Conservation (phyloP, 208 protist species). For the Wallacemonas collosoma region DNA sequence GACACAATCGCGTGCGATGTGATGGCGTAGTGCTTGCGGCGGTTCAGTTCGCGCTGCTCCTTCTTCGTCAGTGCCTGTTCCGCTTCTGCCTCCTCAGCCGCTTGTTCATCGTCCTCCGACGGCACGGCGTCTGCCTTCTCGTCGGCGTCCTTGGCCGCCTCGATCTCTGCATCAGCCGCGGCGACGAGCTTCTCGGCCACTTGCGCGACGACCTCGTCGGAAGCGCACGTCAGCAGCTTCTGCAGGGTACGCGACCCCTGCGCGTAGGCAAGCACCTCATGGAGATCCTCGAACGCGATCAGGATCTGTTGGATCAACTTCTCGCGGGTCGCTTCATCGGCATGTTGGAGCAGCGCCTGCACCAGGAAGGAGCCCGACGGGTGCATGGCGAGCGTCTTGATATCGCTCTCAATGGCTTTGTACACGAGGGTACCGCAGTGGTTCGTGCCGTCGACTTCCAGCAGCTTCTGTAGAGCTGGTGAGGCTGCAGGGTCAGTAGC, state of each 20-base stretch:
- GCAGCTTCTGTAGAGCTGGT: slow-evolving; percentile 81
- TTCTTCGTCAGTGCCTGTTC: slow-evolving; percentile 38
- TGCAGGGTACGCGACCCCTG: slow-evolving; percentile 88
- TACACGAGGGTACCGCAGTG: slow-evolving; percentile 24
- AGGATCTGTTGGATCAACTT: slow-evolving; percentile 45
- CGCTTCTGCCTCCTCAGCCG: slow-evolving; percentile 23
- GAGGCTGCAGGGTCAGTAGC: slow-evolving; percentile 67
- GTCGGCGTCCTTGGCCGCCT: slow-evolving; percentile 22
- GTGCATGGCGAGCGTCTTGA: slow-evolving; percentile 56
- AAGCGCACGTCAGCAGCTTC: slow-evolving; percentile 76
- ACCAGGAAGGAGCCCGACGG: slow-evolving; percentile 66
- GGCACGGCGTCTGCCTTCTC: slow-evolving; percentile 27
- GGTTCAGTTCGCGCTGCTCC: slow-evolving; percentile 62
- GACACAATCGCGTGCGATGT: slow-evolving; percentile 62
- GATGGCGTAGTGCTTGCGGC: slow-evolving; percentile 63
- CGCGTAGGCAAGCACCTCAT: slow-evolving; percentile 51
- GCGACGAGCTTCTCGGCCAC: slow-evolving; percentile 57
- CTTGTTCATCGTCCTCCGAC: slow-evolving; percentile 36
- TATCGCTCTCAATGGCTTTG: slow-evolving; percentile 5
- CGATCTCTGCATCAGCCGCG: slow-evolving; percentile 24
- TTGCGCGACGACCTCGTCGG: slow-evolving; percentile 52
- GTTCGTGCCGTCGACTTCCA: slow-evolving; percentile 57
- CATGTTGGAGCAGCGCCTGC: slow-evolving; percentile 66
- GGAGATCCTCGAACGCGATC: slow-evolving; percentile 49
- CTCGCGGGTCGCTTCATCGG: slow-evolving; percentile 38